A percentile compares a stretch with the other conserved stretches of the same genome.
Evolutionary conservation across 1,139 yeast species (phyloP).

Genomic region (Magnusiomyces ingens): DNA sequence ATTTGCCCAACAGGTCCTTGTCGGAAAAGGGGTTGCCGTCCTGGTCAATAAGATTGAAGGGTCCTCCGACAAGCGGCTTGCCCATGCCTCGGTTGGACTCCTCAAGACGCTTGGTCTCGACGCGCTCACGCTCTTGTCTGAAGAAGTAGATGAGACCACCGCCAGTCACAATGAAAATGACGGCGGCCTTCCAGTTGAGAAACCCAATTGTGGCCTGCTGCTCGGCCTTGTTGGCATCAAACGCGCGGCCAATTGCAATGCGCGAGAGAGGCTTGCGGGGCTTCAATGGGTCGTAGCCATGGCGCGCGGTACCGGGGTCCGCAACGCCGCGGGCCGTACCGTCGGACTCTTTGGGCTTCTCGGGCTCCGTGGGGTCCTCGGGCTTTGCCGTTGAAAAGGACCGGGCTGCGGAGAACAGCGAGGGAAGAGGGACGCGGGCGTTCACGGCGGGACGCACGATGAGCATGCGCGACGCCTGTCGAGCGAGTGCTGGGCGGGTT

Average conservation of each 20-base stretch:
- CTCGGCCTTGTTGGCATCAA: constrained; percentile 23
- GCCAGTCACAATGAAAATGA: constrained; percentile 59
- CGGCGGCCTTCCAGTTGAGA: constrained; percentile 83
- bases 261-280: constrained; percentile 44
- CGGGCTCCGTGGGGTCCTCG: neutral
- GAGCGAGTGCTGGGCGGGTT: too few relatives aligned
- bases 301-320: constrained; percentile 24
- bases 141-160: constrained; percentile 66
- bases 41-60: constrained; percentile 64
- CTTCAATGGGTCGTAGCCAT: constrained; percentile 28
- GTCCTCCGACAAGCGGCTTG: constrained; percentile 89
- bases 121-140: constrained; percentile 62
- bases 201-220: constrained; percentile 49
- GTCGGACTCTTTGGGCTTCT: constrained; percentile 1
- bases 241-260: constrained; percentile 45
- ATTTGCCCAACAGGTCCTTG: constrained; percentile 66
- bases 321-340: constrained; percentile 11
- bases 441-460: too few relatives aligned
- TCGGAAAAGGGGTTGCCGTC: constrained; percentile 70
- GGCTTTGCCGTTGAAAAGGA: neutral
- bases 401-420: neutral
- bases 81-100: constrained; percentile 85
- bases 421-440: neutral
- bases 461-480: too few relatives aligned
- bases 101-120: constrained; percentile 65